phyloP scores from a whole-genome alignment of 495 filamentous ascomycete species.

The Trichocladium antarcticum region DNA sequence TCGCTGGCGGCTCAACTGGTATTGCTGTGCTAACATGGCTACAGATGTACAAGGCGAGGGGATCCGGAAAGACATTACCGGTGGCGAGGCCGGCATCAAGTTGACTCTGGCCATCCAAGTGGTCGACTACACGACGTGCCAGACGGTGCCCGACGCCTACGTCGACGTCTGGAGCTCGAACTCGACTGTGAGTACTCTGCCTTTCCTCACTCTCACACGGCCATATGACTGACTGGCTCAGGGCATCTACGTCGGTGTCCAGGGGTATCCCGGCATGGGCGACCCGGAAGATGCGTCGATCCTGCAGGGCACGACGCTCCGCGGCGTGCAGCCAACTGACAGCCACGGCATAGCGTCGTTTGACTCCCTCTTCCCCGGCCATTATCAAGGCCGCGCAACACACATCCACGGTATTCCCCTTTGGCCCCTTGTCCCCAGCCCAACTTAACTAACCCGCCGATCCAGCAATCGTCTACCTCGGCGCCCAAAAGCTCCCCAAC shows the following conservation, averaged over 20 bases:
- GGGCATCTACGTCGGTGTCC: slow-evolving; percentile 48
- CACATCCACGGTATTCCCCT: slow-evolving; percentile 30
- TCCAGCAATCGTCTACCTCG: slow-evolving; percentile 37
- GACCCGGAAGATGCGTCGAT: slow-evolving; percentile 38
- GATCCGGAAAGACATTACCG: slow-evolving; percentile 45
- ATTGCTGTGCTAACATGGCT: slow-evolving; percentile 3
- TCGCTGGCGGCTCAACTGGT: neutral
- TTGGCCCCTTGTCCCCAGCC: neutral
- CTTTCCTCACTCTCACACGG: neutral
- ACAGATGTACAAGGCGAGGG: slow-evolving; percentile 31
- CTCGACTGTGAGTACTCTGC: slow-evolving; percentile 24
- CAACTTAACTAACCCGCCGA: neutral
- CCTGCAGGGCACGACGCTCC: slow-evolving; percentile 40
- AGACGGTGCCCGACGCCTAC: slow-evolving; percentile 45
- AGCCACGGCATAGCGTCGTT: slow-evolving; percentile 41
- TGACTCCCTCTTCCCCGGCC: slow-evolving; percentile 43
- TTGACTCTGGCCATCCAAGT: slow-evolving; percentile 52
- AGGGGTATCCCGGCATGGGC: slow-evolving; percentile 40
- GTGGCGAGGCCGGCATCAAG: slow-evolving; percentile 45
- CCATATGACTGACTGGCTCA: slow-evolving; percentile 11
- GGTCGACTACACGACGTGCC: slow-evolving; percentile 49
- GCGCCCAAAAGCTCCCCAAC: slow-evolving; percentile 37
- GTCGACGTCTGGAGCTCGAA: slow-evolving; percentile 50
- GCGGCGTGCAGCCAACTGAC: slow-evolving; percentile 42
- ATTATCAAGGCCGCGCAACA: slow-evolving; percentile 41